Base-by-base conservation (phyloP, 768 basidiomycete species). In the Dioszegia crocea region DNA sequence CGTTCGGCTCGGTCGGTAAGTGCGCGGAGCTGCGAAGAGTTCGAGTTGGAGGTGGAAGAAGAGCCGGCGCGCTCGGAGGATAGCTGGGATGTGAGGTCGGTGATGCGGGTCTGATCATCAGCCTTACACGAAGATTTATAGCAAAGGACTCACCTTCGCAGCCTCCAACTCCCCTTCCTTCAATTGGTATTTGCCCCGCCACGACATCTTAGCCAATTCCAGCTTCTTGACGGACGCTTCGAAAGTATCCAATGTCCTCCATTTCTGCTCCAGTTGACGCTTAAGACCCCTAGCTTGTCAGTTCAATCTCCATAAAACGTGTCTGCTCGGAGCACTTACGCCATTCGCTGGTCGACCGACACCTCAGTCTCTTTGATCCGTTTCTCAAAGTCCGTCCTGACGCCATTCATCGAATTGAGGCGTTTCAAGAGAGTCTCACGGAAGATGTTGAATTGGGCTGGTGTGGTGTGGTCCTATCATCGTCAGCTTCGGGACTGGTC, bases 241-340 rank as follows among this genome's bases (percentile, higher is more conserved):
- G 65, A 97, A 92, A 68, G 87, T 88, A 79, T 97, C 93, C 56
- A 99, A 83, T 73, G 94, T 89, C 68, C 85, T 86, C 89, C 91
- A 92, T 63, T 90, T 84, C 26, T 81, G 78, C 63, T 97, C 94
- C 24, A 94, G 82, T 70, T 92, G 90, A 67, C 87, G 89, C 71
- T 87, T 84, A 80, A 97, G 84, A 11, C 87, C 38, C 12, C 64
- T 65, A 39, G 26, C 33, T 12, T 12, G 29, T 59, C 47, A 59
- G 61, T 39, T 55, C 21, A 26, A 43, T 17, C 29, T 11, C 12
- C 9, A 8, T 41, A 21, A n/a, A n/a, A n/a, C n/a, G 33, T 36
- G 6, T 36, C 8, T 16, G 2, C 12, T 16, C 4, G 17, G 30
- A n/a, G 1, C 5, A 76, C 80, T 55, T 53, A 80, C 80, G 56